Conservation (phyloP, 129 eudicot genomes). For the Lonicera japonica region DNA sequence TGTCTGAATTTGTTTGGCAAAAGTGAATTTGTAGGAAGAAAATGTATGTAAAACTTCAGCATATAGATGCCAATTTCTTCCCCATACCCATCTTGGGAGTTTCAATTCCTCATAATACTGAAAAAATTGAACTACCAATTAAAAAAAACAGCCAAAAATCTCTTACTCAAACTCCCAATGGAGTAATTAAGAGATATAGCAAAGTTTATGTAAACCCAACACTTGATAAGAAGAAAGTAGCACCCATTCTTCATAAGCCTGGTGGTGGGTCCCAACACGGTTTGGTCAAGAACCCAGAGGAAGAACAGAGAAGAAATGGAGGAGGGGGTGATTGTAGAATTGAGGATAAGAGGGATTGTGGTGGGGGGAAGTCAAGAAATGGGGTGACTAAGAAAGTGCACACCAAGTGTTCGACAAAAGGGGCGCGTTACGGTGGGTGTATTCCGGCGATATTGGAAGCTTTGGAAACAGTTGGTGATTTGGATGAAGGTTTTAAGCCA, state of each 20-base stretch:
- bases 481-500: slow-evolving; percentile 71
- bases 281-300: too few relatives aligned
- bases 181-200: neutral
- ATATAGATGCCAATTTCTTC: slow-evolving; percentile 36
- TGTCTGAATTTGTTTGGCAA: too few relatives aligned
- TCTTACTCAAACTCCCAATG: slow-evolving; percentile 4
- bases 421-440: slow-evolving; percentile 68
- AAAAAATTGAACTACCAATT: slow-evolving; percentile 18
- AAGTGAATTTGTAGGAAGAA: too few relatives aligned
- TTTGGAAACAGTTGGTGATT: slow-evolving; percentile 40
- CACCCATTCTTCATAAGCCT: slow-evolving; percentile 6
- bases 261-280: slow-evolving; percentile 11
- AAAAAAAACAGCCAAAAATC: slow-evolving; percentile 18
- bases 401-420: slow-evolving; percentile 56
- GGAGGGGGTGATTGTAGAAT: slow-evolving; percentile 12
- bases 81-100: slow-evolving; percentile 23
- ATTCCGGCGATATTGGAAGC: slow-evolving; percentile 60
- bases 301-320: too few relatives aligned
- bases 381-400: slow-evolving; percentile 34
- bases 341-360: neutral
- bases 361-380: neutral
- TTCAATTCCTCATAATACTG: slow-evolving; percentile 28
- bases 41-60: slow-evolving; percentile 48
- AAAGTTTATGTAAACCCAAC: neutral
- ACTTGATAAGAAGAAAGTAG: slow-evolving; percentile 13